These are phyloP conservation scores for Gnaphalium uliginosum DNA, from an alignment of 129 eudicot species.

Conservation along the genomic window DNA sequence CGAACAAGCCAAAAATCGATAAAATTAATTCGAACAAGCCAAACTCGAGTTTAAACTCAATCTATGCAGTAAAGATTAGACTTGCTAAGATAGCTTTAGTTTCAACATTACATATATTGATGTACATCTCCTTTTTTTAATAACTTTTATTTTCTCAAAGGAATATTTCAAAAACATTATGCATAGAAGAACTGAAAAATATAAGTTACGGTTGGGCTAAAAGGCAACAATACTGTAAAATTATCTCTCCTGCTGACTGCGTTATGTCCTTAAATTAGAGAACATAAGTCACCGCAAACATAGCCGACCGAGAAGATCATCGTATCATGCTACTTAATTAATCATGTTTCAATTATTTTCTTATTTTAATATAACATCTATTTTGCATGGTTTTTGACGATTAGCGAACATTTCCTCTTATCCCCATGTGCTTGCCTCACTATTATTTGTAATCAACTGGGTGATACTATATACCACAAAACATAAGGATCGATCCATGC, in stretches of 20 bases:
- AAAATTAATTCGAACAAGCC: no score
- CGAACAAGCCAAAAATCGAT: no score
- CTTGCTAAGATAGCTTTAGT: no score
- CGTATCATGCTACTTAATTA: slow-evolving; percentile 39
- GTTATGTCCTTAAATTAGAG: slow-evolving; percentile 40
- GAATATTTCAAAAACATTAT: slow-evolving; percentile 3
- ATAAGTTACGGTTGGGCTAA: slow-evolving; percentile 28
- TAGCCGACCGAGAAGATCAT: slow-evolving; percentile 47
- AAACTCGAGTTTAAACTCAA: no score
- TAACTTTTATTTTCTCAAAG: not conserved
- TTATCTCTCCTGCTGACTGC: slow-evolving; percentile 30
- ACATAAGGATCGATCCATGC: slow-evolving; percentile 23
- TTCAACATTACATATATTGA: no score
- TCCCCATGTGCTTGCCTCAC: slow-evolving; percentile 41
- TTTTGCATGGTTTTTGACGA: slow-evolving; percentile 29
- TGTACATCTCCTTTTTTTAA: not conserved
- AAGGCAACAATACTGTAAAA: slow-evolving; percentile 25
- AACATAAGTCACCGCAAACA: slow-evolving; percentile 44
- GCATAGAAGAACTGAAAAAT: slow-evolving; percentile 21
- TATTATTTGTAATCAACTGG: not conserved
- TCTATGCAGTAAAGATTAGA: not conserved
- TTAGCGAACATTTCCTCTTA: slow-evolving; percentile 32
- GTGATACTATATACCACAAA: not conserved
- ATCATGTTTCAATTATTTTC: slow-evolving; percentile 31
- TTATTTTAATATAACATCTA: not conserved